phyloP scores from a whole-genome alignment of 2,329 filamentous ascomycete species.

The Scytalidium lignicola region DNA sequence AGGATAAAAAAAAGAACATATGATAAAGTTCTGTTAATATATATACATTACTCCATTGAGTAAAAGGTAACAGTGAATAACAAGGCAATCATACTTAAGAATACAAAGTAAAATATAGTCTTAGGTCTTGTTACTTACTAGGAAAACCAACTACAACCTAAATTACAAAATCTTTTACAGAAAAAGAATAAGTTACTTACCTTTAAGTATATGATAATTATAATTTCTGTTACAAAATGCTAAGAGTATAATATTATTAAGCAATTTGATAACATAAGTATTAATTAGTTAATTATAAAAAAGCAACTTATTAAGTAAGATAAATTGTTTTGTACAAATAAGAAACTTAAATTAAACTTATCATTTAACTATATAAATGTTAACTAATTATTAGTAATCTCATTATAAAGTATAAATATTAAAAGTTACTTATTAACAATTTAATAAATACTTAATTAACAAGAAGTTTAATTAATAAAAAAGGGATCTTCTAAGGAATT shows the following conservation, averaged over 20 bases:
- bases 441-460: too few species aligned
- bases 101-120: conserved; percentile 19
- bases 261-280: conserved; percentile 23
- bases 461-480: too few species aligned
- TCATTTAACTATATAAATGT: conserved; percentile 16
- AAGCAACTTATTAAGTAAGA: conserved; percentile 12
- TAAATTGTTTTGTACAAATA: conserved; percentile 9
- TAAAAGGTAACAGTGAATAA: conserved; percentile 24
- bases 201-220: conserved; percentile 16
- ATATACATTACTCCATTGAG: conserved; percentile 13
- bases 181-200: conserved; percentile 10
- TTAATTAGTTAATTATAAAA: conserved; percentile 20
- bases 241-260: conserved; percentile 23
- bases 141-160: conserved; percentile 16
- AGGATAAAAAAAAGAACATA: conserved; percentile 15
- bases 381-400: conserved; percentile 3
- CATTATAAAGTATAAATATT: too few species aligned
- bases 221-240: conserved; percentile 22
- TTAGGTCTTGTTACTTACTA: conserved; percentile 16
- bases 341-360: conserved; percentile 13
- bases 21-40: conserved; percentile 15
- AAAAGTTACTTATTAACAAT: too few species aligned
- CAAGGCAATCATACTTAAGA: conserved; percentile 15
- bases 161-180: conserved; percentile 21
- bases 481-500: too few species aligned